A percentile compares a stretch with the other conserved stretches of the same genome.
These are phyloP conservation scores for Zea mays DNA, from an alignment of 176 grass and related monocot species.

Conservation along the genomic window Zm-B73-REFERENCE-NAM-5.0 NC_050102.1:15806001-15806500, in stretches of 20 bases:
- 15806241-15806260: conserved; percentile 59
- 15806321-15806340: background rate
- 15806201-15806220: conserved; percentile 93
- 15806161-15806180: conserved; percentile 9
- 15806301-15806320: background rate
- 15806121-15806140: conserved; percentile 1
- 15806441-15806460: background rate
- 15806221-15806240: conserved; percentile 91
- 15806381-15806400: background rate
- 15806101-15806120: background rate
- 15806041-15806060: conserved; percentile 96
- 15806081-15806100: conserved; percentile 24
- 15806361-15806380: background rate
- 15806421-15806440: background rate
- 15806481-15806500: background rate
- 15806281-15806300: conserved; percentile 2
- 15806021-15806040: conserved; percentile 93
- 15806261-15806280: background rate
- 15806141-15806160: background rate
- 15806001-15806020: conserved; percentile 86
- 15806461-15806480: background rate
- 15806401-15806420: background rate
- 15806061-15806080: conserved; percentile 99
- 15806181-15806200: conserved; percentile 86
- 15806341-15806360: background rate